A percentile compares a stretch with the other conserved stretches of the same genome.
phyloP scores from a whole-genome alignment of 352 stramenopile genomes.

The Phytophthora parvispora region DNA sequence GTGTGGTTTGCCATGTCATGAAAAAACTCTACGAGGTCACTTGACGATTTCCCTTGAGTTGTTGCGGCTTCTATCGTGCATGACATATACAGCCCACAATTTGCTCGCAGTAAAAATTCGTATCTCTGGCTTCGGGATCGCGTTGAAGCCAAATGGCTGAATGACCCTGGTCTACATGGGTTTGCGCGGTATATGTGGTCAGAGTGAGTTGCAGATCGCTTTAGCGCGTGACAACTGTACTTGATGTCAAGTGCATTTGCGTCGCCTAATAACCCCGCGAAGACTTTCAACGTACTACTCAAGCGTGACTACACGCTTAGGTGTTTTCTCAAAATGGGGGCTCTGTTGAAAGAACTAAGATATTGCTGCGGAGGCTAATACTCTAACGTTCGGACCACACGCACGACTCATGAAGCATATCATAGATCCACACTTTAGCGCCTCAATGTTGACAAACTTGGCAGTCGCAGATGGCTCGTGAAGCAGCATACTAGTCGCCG shows the following conservation, averaged over 20 bases:
- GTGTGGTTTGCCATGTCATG: constrained; percentile 32
- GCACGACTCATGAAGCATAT: neutral
- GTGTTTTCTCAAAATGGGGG: constrained; percentile 10
- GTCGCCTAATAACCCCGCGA: constrained; percentile 23
- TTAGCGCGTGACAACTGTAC: constrained; percentile 23
- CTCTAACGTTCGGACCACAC: neutral
- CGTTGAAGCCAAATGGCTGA: no score
- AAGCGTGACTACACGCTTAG: constrained; percentile 28
- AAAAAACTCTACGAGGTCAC: constrained; percentile 19
- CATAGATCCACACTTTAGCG: neutral
- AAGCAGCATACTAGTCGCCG: neutral
- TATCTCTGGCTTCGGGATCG: neutral
- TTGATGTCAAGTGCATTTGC: constrained; percentile 6
- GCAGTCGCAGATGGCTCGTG: neutral
- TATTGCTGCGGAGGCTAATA: constrained; percentile 3
- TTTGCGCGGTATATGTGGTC: no score
- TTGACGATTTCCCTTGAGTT: constrained; percentile 1
- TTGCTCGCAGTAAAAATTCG: constrained; percentile 1
- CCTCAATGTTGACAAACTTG: constrained; percentile 4
- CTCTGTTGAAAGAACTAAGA: neutral
- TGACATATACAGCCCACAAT: constrained; percentile 35
- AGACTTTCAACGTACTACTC: constrained; percentile 29
- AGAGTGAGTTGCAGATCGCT: constrained; percentile 12
- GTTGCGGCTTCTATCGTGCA: neutral
- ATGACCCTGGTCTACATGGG: no score